These are phyloP conservation scores for Pseudogymnoascus sp. DNA, from an alignment of 2,329 filamentous ascomycete genomes.

Conservation along the genomic window DNA sequence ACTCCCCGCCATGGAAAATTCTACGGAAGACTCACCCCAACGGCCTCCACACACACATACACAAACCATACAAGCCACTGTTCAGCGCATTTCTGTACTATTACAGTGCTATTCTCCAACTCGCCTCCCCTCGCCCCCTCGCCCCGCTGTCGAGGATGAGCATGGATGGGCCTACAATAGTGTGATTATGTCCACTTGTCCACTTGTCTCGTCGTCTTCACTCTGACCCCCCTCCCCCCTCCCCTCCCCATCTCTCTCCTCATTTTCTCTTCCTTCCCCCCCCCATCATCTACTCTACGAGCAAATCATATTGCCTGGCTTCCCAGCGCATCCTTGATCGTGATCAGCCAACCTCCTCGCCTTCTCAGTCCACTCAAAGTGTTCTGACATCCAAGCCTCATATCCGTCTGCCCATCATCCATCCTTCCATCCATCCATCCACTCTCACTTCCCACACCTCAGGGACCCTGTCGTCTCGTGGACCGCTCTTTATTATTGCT, in stretches of 20 bases:
- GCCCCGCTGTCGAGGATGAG: neutral
- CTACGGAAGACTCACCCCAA: neutral
- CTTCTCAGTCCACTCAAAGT: neutral
- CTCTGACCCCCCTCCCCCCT: neutral
- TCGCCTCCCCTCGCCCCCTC: neutral
- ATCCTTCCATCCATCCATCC: neutral
- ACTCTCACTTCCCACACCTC: neutral
- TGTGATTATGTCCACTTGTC: neutral
- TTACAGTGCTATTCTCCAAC: neutral
- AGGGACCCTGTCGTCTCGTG: constrained; percentile 5
- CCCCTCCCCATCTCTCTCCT: neutral
- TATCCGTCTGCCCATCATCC: neutral
- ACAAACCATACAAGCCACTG: neutral
- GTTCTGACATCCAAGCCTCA: neutral
- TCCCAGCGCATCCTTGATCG: neutral
- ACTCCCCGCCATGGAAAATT: constrained; percentile 1
- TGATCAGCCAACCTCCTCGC: constrained; percentile 1
- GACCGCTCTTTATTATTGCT: neutral
- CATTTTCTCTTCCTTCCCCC: neutral
- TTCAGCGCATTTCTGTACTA: neutral
- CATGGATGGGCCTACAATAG: neutral
- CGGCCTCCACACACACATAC: constrained; percentile 1
- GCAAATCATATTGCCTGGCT: neutral
- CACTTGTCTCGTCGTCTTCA: neutral
- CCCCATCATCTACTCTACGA: constrained; percentile 3